Conservation (phyloP, 768 basidiomycete species). For the Xerocomus potaroensis region DNA sequence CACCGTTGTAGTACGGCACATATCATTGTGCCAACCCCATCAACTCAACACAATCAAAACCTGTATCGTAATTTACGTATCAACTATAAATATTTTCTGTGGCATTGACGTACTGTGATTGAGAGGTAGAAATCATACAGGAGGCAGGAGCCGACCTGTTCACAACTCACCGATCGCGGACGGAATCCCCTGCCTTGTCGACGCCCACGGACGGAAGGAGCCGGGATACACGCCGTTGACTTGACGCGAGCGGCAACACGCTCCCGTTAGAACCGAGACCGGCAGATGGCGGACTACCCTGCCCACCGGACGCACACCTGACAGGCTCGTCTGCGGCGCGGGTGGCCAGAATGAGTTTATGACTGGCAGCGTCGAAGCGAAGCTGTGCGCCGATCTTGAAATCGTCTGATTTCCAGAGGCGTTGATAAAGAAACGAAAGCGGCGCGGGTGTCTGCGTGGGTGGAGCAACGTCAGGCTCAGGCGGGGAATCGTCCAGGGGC, state of each 20-base stretch:
- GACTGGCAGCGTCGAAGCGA: conserved; percentile 46
- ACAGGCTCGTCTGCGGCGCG: conserved; percentile 1
- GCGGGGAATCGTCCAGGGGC: conserved; percentile 22
- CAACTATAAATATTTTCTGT: conserved; percentile 29
- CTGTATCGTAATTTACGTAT: conserved; percentile 32
- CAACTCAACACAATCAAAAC: conserved; percentile 10
- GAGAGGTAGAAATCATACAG: too few relatives aligned
- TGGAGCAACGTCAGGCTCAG: too few relatives aligned
- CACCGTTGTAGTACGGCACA: background rate
- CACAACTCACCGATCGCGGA: conserved; percentile 9
- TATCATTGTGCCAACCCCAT: background rate
- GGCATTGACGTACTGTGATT: background rate
- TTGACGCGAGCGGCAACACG: conserved; percentile 3
- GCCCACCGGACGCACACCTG: background rate
- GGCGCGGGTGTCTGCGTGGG: too few relatives aligned
- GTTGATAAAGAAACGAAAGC: conserved; percentile 60
- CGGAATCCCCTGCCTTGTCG: conserved; percentile 7
- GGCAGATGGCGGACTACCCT: too few relatives aligned
- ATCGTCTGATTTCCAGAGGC: conserved; percentile 59
- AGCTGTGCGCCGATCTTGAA: conserved; percentile 59
- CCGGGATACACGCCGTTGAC: conserved; percentile 7
- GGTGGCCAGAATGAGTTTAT: conserved; percentile 49
- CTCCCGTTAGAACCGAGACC: too few relatives aligned
- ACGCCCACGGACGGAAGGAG: conserved; percentile 1
- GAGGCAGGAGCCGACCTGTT: too few relatives aligned